Percentiles rank a stretch among this genome's conserved stretches.
These are phyloP conservation scores for Albifimbria verrucaria DNA, from an alignment of 2,329 filamentous ascomycete species.

Conservation along the genomic window DNA sequence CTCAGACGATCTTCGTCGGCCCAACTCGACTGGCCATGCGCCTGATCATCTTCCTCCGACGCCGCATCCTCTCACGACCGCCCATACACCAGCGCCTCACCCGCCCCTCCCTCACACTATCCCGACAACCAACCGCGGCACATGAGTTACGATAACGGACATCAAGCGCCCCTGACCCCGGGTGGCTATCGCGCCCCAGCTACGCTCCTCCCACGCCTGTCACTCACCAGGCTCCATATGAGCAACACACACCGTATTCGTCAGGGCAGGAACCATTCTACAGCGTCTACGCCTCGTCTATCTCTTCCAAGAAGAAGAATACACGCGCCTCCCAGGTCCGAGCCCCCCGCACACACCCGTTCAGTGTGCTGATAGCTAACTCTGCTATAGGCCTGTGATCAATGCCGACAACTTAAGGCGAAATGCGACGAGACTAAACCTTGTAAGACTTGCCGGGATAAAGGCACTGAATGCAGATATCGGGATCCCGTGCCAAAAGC, in stretches of 20 bases:
- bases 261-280: constrained; percentile 34
- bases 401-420: constrained; percentile 81
- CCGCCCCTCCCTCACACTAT: constrained; percentile 30
- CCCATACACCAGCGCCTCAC: constrained; percentile 27
- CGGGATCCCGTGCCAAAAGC: constrained; percentile 88
- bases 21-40: constrained; percentile 49
- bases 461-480: constrained; percentile 79
- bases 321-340: constrained; percentile 61
- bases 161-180: constrained; percentile 42
- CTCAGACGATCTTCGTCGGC: constrained; percentile 47
- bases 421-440: constrained; percentile 88
- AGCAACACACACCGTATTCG: constrained; percentile 26
- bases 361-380: constrained; percentile 8
- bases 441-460: constrained; percentile 85
- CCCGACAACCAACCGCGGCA: constrained; percentile 47
- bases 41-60: constrained; percentile 29
- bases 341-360: not conserved
- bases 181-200: constrained; percentile 37
- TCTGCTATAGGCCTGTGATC: constrained; percentile 75
- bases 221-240: constrained; percentile 35
- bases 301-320: constrained; percentile 55
- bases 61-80: constrained; percentile 26
- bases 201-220: constrained; percentile 40
- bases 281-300: constrained; percentile 40
- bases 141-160: constrained; percentile 50